Percentiles rank a stretch among this genome's conserved stretches.
These are phyloP conservation scores for Solanum pimpinellifolium DNA, from an alignment of 257 asterid species.

Conservation along the genomic window DNA sequence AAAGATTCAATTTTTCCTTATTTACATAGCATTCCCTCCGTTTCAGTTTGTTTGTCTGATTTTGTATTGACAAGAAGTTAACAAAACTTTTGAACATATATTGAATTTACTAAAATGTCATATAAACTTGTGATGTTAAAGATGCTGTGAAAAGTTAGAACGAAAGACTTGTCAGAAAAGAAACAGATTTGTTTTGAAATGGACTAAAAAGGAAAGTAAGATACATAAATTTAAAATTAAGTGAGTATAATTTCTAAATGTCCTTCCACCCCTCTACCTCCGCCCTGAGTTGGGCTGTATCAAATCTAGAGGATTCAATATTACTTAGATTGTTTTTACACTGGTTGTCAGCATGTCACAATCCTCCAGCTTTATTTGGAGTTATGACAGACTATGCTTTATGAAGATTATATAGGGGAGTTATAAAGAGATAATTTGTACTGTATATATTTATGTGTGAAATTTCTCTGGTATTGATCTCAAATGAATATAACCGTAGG, in stretches of 20 bases:
- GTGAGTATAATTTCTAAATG: too few species aligned
- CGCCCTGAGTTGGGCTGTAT: background rate
- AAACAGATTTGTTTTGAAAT: background rate
- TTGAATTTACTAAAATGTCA: background rate
- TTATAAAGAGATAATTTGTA: background rate
- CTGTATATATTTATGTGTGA: background rate
- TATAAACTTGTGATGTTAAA: background rate
- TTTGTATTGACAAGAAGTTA: background rate
- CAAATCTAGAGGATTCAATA: background rate
- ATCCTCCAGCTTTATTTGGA: background rate
- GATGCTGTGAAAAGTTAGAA: background rate
- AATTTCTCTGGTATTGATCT: background rate
- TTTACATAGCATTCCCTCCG: background rate
- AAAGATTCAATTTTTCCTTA: background rate
- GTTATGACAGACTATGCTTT: background rate
- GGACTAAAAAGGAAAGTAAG: background rate
- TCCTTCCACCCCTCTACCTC: background rate
- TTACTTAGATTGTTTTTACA: background rate
- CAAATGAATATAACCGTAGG: constrained; percentile 22
- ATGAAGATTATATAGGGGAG: background rate
- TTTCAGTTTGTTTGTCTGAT: background rate
- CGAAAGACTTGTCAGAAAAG: background rate
- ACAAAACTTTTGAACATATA: background rate
- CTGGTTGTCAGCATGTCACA: background rate
- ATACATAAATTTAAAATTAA: too few species aligned